Base-by-base conservation (phyloP, 2,329 filamentous ascomycete species). In the Cercospora nicotianae region DNA sequence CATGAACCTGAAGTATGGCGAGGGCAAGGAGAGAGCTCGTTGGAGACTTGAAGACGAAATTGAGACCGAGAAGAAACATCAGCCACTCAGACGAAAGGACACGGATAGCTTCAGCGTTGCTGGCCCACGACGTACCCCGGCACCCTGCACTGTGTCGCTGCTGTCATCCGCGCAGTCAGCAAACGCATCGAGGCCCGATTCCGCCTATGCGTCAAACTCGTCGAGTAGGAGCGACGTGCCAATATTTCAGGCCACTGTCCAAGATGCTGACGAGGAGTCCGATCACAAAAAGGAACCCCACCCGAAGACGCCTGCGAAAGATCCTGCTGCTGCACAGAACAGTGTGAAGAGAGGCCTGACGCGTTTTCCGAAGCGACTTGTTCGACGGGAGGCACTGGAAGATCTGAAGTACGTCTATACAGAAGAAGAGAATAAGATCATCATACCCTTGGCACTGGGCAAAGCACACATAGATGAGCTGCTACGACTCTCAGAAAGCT, bases 1-100 rank as follows among this genome's bases (percentile, higher is more conserved):
- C 57, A 65, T 69, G 60, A 28, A 48, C 16, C 30, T 66, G 45
- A 62, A 61, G 13, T 68, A 68, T 30, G 63, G 66, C 9, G 66
- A 68, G 20, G 66, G 66, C 6, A 23, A 20, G 5, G 42, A 67
- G 20, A 61, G 36, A 45, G 65, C 65, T 5, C 42, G 51, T 8
- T 53, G 55, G 28, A 58, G 65, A 51, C 61, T 63, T 12, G 42
- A 63, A 31, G 61, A 63, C 30, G 42, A 63, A 18, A 63, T 63
- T 33, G 61, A 55, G 36, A 53, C 7, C 8, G 48, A 63, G 18
- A 36, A n/a, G 12, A 55, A 23, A 33, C 39, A 45, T 39, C 31
- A 33, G 20, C 31, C 31, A 39, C 59, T 33, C 31, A 18, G 59
- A 5, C 30, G 59, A 16, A 18, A 18, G 16, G 59, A 61, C 12